These are phyloP conservation scores for Chlamydomonas urium DNA, from an alignment of 139 green algal genomes.

Conservation along the genomic window DNA sequence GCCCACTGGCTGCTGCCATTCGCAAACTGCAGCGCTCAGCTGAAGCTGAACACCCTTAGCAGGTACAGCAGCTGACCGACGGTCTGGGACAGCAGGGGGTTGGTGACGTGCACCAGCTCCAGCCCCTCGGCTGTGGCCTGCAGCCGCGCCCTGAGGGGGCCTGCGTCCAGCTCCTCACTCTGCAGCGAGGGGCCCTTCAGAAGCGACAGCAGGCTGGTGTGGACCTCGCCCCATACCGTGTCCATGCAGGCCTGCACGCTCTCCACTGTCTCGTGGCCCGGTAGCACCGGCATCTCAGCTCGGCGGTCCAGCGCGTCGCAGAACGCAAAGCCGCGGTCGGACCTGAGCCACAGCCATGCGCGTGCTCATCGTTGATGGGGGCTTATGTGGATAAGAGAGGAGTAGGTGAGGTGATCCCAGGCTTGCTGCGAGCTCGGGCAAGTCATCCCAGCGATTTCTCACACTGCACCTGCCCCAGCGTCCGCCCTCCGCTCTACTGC, in stretches of 20 bases:
- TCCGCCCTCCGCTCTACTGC: too few relatives aligned
- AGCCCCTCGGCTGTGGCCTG: background rate
- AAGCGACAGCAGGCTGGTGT: constrained; percentile 38
- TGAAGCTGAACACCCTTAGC: constrained; percentile 22
- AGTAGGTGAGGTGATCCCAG: too few relatives aligned
- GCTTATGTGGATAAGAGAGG: too few relatives aligned
- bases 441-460: too few relatives aligned
- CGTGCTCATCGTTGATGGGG: too few relatives aligned
- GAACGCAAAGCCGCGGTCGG: constrained; percentile 58
- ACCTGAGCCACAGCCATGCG: too few relatives aligned
- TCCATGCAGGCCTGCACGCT: constrained; percentile 31
- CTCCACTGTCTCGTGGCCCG: constrained; percentile 40
- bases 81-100: constrained; percentile 9
- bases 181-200: constrained; percentile 16
- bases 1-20: background rate
- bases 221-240: constrained; percentile 47
- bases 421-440: too few relatives aligned
- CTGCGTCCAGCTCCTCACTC: constrained; percentile 12
- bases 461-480: too few relatives aligned
- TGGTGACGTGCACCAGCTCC: background rate
- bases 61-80: constrained; percentile 16
- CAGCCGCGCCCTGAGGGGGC: background rate
- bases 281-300: constrained; percentile 30
- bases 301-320: constrained; percentile 46
- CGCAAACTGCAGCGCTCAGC: background rate